A percentile compares a stretch with the other conserved stretches of the same genome.
These are phyloP conservation scores for Gossypium turneri DNA, from an alignment of 345 rosid species.

Conservation along the genomic window DNA sequence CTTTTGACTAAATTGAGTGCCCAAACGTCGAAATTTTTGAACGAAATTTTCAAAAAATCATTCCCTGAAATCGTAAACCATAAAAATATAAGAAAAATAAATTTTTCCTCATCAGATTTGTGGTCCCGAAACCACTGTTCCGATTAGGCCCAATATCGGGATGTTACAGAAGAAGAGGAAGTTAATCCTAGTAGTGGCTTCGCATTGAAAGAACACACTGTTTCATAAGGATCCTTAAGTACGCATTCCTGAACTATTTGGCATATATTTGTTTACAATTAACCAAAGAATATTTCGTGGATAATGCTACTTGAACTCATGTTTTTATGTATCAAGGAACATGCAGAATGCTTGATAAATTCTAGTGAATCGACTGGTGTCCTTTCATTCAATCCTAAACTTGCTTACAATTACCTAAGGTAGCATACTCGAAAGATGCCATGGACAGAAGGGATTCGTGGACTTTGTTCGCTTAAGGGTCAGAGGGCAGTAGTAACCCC, in stretches of 20 bases:
- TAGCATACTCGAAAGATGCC: neutral
- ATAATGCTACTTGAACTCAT: neutral
- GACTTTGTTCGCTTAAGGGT: neutral
- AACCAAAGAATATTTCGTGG: neutral
- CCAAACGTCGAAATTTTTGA: no score
- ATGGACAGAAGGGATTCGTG: neutral
- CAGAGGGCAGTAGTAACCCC: neutral
- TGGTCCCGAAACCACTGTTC: no score
- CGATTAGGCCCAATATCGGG: no score
- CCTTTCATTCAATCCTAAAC: neutral
- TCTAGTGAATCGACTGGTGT: neutral
- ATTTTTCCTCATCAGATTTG: no score
- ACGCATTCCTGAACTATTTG: neutral
- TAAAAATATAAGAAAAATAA: no score
- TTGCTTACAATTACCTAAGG: neutral
- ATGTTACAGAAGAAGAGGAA: no score
- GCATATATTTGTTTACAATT: neutral
- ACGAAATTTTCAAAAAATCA: no score
- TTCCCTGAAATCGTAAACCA: no score
- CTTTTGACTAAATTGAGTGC: no score
- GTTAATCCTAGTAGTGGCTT: neutral
- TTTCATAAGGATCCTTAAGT: neutral
- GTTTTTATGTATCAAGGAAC: neutral
- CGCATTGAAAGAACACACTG: neutral
- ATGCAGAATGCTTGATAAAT: neutral